Conservation (phyloP, 23 red algal genomes). For the Pyropia haitanensis region DNA sequence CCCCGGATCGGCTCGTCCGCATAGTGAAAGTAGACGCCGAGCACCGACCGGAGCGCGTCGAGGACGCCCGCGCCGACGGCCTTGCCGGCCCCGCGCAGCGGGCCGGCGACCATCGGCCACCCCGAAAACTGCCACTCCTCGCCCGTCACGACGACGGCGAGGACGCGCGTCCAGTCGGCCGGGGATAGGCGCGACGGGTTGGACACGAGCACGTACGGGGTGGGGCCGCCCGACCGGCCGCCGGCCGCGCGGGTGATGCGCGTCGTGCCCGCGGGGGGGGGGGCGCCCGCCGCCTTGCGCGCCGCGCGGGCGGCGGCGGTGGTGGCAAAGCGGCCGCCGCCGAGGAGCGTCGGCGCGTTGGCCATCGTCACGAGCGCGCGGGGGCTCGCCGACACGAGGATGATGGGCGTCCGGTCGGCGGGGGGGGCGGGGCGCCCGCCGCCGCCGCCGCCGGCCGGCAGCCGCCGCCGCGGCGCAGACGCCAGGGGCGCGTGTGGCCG, state of each 20-base stretch:
- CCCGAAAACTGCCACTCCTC: constrained; percentile 94
- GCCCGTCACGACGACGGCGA: constrained; percentile 63
- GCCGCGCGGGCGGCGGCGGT: constrained; percentile 7
- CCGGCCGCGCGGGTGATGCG: constrained; percentile 29
- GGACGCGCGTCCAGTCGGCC: constrained; percentile 80
- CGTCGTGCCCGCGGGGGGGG: constrained; percentile 2
- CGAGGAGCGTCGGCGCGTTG: constrained; percentile 60
- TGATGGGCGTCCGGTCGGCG: constrained; percentile 37
- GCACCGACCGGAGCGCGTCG: constrained; percentile 44
- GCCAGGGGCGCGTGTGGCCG: too few species aligned
- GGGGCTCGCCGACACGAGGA: constrained; percentile 62
- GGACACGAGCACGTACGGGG: constrained; percentile 62
- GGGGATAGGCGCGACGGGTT: constrained; percentile 45
- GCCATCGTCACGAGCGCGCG: constrained; percentile 44
- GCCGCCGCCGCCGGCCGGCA: too few species aligned
- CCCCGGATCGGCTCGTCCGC: constrained; percentile 51
- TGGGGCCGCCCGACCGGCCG: constrained; percentile 17
- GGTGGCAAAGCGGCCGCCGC: constrained; percentile 41
- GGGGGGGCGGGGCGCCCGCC: not conserved
- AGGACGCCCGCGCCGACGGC: constrained; percentile 14
- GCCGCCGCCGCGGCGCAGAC: too few species aligned
- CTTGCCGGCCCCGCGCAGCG: not conserved
- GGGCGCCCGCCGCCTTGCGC: constrained; percentile 25
- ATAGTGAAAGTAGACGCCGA: constrained; percentile 82
- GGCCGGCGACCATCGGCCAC: constrained; percentile 38